phyloP scores from a whole-genome alignment of 2,329 filamentous ascomycete species.

The Cercospora nicotianae region DNA sequence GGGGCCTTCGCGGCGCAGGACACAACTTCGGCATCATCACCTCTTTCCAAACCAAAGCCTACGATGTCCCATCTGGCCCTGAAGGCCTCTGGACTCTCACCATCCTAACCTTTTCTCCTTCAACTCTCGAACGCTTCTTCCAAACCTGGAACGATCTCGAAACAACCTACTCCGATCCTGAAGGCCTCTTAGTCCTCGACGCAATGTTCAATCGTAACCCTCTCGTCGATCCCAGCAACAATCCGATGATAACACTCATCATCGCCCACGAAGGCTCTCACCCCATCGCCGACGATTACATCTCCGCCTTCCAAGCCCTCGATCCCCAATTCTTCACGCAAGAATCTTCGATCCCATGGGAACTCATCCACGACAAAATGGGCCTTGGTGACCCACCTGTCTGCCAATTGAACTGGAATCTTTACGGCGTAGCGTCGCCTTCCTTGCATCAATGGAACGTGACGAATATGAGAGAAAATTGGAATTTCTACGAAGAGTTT shows the following conservation, averaged over 20 bases:
- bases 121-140: neutral
- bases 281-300: neutral
- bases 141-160: constrained; percentile 3
- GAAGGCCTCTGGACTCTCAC: neutral
- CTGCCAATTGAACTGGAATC: neutral
- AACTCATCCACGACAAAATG: neutral
- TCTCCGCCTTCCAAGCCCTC: neutral
- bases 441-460: neutral
- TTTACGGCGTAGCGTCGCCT: neutral
- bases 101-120: neutral
- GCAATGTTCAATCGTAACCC: neutral
- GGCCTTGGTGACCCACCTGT: neutral
- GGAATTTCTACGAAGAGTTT: neutral
- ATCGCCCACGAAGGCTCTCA: neutral
- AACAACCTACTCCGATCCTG: neutral
- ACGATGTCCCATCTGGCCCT: neutral
- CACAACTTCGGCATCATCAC: constrained; percentile 48
- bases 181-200: neutral
- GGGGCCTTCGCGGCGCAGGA: constrained; percentile 50
- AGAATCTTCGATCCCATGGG: neutral
- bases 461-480: neutral
- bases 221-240: neutral
- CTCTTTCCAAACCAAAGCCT: neutral
- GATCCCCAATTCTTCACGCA: neutral
- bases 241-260: neutral